Conservation (phyloP, 306 rosid species). For the Notholithocarpus densiflorus region DNA sequence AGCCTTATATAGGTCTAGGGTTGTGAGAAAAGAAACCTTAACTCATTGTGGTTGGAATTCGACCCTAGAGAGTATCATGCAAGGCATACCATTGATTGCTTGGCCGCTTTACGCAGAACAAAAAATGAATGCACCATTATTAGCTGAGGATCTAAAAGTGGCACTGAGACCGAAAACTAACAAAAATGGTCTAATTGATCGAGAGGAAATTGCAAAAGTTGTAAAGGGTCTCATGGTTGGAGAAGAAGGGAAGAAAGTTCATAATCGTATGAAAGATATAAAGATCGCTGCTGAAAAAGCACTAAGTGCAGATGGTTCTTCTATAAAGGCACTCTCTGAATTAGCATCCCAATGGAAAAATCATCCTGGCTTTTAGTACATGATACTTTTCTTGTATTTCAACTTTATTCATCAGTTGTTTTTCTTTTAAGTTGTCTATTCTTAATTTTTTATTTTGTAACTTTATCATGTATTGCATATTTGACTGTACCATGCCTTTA, state of each 20-base stretch:
- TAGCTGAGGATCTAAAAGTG: constrained; percentile 19
- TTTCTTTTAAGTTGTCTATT: too few species aligned
- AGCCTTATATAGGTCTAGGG: too few species aligned
- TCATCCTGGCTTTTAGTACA: neutral
- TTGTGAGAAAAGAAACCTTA: too few species aligned
- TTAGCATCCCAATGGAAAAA: constrained; percentile 22
- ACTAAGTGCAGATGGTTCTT: constrained; percentile 19
- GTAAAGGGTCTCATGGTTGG: constrained; percentile 22
- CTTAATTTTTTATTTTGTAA: too few species aligned
- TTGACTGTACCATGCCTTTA: too few species aligned
- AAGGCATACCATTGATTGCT: constrained; percentile 23
- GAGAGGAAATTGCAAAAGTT: constrained; percentile 31
- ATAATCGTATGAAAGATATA: neutral
- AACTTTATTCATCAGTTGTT: too few species aligned
- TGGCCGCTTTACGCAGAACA: constrained; percentile 36
- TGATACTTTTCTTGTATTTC: neutral
- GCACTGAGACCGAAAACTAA: constrained; percentile 25
- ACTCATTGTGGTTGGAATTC: constrained; percentile 30
- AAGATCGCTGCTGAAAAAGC: constrained; percentile 20
- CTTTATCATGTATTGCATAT: too few species aligned
- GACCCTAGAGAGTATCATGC: constrained; percentile 15
- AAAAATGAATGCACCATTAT: constrained; percentile 18
- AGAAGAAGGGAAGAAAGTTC: constrained; percentile 23
- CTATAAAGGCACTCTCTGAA: constrained; percentile 19
- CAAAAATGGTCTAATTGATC: constrained; percentile 15